A percentile compares a stretch with the other conserved stretches of the same genome.
These are phyloP conservation scores for Stephanocyclus meneghinianus DNA, from an alignment of 352 stramenopile genomes.

Conservation along the genomic window DNA sequence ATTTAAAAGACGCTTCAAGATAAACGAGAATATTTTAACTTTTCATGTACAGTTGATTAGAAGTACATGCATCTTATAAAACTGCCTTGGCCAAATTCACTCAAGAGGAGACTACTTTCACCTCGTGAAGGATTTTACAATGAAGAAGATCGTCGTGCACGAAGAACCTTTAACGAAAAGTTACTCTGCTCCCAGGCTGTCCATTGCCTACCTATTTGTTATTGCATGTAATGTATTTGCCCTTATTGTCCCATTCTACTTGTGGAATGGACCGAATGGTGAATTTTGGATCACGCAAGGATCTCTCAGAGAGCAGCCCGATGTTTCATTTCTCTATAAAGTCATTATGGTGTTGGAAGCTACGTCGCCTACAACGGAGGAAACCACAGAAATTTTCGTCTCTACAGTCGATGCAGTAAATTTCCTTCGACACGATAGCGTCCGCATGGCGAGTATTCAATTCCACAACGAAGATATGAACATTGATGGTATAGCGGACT, in stretches of 20 bases:
- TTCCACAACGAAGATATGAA: slow-evolving; percentile 26
- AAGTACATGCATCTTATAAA: too few relatives aligned
- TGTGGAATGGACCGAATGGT: slow-evolving; percentile 21
- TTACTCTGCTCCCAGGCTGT: slow-evolving; percentile 18
- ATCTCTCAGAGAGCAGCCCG: slow-evolving; percentile 30
- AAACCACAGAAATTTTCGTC: slow-evolving; percentile 30
- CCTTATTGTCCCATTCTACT: slow-evolving; percentile 31
- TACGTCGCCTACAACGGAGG: slow-evolving; percentile 12
- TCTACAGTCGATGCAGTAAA: slow-evolving; percentile 32
- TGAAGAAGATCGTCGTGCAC: slow-evolving; percentile 28
- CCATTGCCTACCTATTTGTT: slow-evolving; percentile 27
- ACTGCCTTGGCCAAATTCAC: not conserved
- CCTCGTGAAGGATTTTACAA: not conserved
- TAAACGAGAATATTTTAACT: not conserved
- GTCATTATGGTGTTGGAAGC: slow-evolving; percentile 32
- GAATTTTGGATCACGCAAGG: slow-evolving; percentile 28
- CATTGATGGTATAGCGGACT: slow-evolving; percentile 17
- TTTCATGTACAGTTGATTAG: too few relatives aligned
- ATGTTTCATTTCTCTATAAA: slow-evolving; percentile 42
- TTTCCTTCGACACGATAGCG: slow-evolving; percentile 20
- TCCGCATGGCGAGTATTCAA: slow-evolving; percentile 28
- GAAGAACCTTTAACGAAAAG: slow-evolving; percentile 18
- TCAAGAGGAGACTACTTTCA: not conserved
- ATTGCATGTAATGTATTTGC: slow-evolving; percentile 29
- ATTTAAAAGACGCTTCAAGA: not conserved